Percentiles rank a stretch among this genome's conserved stretches.
Evolutionary conservation across 345 rosid genomes (phyloP).

Genomic region (Melaleuca quinquenervia): DNA sequence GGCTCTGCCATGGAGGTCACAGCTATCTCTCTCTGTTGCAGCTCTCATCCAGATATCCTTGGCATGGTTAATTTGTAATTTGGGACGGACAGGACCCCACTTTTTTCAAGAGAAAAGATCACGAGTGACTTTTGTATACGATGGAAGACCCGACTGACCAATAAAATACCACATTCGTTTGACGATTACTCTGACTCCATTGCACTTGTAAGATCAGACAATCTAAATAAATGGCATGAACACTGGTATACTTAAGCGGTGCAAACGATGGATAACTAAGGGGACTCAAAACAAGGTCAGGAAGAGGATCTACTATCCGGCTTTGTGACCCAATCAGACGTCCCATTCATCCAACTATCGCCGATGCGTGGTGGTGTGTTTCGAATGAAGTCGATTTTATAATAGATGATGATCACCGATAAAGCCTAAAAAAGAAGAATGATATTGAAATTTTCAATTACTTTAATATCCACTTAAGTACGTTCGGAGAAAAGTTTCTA

Average conservation of each 20-base stretch:
- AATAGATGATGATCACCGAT: not conserved
- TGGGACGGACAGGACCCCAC: not conserved
- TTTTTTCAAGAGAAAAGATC: not conserved
- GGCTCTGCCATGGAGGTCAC: constrained; percentile 14
- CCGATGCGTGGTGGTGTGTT: not conserved
- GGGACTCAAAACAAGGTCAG: not conserved
- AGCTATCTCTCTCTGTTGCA: not conserved
- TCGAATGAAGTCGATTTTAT: not conserved
- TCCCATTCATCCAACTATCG: not conserved
- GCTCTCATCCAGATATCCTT: not conserved
- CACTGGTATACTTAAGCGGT: not conserved
- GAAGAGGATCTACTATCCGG: not conserved
- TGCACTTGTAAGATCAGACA: not conserved
- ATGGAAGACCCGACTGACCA: not conserved
- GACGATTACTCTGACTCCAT: not conserved
- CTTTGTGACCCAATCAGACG: not conserved
- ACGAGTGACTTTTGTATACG: not conserved
- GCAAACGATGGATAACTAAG: not conserved
- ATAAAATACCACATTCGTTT: not conserved
- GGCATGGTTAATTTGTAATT: not conserved
- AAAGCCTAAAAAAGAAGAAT: not conserved
- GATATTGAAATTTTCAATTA: no score
- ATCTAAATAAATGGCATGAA: not conserved
- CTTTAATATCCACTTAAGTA: no score
- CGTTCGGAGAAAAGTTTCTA: no score